Conservation (phyloP, 2,329 filamentous ascomycete species). For the Basipetospora chlamydospora region DNA sequence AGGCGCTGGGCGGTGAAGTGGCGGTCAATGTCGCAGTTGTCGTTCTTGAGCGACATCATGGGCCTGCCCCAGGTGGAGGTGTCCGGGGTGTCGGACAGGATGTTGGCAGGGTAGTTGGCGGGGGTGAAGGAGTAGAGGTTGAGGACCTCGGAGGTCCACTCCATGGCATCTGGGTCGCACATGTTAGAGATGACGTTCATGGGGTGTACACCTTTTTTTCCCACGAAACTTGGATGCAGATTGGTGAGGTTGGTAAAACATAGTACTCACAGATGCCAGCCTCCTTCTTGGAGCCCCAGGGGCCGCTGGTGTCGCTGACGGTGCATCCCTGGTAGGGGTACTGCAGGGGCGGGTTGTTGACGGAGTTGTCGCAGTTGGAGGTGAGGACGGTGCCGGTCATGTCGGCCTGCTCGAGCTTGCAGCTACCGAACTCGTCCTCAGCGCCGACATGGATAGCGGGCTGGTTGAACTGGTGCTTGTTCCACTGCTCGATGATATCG, state of each 20-base stretch:
- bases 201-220: too few relatives aligned
- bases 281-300: constrained; percentile 22
- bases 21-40: constrained; percentile 45
- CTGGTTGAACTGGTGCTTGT: constrained; percentile 35
- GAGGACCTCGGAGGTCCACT: constrained; percentile 26
- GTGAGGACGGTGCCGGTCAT: constrained; percentile 19
- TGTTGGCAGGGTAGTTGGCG: constrained; percentile 18
- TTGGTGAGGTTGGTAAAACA: too few relatives aligned
- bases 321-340: constrained; percentile 25
- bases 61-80: constrained; percentile 53
- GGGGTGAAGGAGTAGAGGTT: constrained; percentile 25
- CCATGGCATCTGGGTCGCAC: too few relatives aligned
- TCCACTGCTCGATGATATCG: constrained; percentile 55
- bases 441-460: constrained; percentile 43
- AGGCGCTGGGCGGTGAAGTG: constrained; percentile 56
- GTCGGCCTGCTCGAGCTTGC: constrained; percentile 16
- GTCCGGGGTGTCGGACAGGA: constrained; percentile 33
- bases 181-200: too few relatives aligned
- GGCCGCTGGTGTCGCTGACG: constrained; percentile 21
- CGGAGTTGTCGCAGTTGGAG: constrained; percentile 25
- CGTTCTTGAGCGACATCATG: constrained; percentile 41
- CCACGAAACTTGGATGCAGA: too few relatives aligned
- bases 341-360: constrained; percentile 18
- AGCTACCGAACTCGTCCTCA: constrained; percentile 17
- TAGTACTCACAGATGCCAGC: constrained; percentile 14